Evolutionary conservation across 805 yeast genomes (phyloP), one percentile per base, ranked within the genome.

Genomic region (Hanseniaspora guilliermondii): DNA sequence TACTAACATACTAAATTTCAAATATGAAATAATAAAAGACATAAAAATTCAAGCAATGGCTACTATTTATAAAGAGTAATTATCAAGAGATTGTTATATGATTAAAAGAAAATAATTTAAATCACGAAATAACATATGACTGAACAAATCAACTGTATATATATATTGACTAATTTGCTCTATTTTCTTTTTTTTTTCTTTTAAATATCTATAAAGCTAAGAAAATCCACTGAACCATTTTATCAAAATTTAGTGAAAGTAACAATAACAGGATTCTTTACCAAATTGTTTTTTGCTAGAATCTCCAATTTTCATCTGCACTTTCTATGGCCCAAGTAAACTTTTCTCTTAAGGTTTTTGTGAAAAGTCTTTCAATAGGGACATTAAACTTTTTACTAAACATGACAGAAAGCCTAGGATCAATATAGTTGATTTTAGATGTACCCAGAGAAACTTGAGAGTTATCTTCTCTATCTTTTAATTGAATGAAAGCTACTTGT

Each of bases 291-390:
- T 14, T 25, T 17, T 12, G 7, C 61, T 68, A 89, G 64, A 89
- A 89, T 60, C 78, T 75, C 97, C 97, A 89, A 62, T 86, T 70
- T 60, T 79, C 87, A 65, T 85, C 97, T 3, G 82, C 88, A 53
- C 89, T 81, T 67, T 89, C 95, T 53, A 91, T 83, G 32, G 97
- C 97, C 97, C 97, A 91, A 47, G 79, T 82, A 70, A 91, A 91
- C 71, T 91, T 91, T 42, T 89, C 96, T 58, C 97, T 73, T 53
- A 91, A 72, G 0, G 97, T 86, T 70, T 88, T 89, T 12, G 96
- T 84, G 61, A 91, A 88, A 41, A 91, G 73, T 68, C 86, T 89
- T 68, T 91, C 97, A 53, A 91, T 83, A 7, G 97, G 97, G 21
- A 91, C 96, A 53, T 79, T 74, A 65, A 72, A 87, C 68, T 81